phyloP scores from a whole-genome alignment of 2,329 filamentous ascomycete species.

The Fusarium succisae region DNA sequence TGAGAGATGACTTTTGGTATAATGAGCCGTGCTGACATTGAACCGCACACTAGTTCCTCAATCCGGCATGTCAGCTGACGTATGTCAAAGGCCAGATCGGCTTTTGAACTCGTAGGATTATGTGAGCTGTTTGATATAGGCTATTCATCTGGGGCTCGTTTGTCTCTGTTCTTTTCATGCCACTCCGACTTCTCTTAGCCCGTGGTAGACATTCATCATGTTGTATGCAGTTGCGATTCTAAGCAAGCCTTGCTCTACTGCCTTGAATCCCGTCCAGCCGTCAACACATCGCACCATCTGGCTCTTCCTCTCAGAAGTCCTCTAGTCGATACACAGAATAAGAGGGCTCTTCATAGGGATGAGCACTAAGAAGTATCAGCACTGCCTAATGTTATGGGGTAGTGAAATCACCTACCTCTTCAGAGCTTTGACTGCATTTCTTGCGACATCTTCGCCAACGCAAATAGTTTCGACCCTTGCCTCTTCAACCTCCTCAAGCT shows the following conservation, averaged over 20 bases:
- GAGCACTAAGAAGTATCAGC: neutral
- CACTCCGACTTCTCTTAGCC: neutral
- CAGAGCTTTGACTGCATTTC: neutral
- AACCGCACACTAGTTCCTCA: rapidly evolving
- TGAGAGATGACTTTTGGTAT: rapidly evolving
- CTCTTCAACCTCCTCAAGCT: neutral
- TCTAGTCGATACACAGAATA: neutral
- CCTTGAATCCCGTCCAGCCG: neutral
- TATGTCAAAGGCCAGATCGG: rapidly evolving
- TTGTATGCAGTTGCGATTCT: rapidly evolving
- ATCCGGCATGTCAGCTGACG: neutral
- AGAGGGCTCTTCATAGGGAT: neutral
- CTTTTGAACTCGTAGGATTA: neutral
- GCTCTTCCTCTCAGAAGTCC: neutral
- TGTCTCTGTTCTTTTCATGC: rapidly evolving
- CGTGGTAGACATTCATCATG: neutral
- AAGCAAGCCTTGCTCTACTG: neutral
- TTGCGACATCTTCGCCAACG: neutral
- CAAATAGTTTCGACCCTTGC: neutral
- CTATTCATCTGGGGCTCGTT: rapidly evolving
- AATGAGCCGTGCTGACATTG: neutral
- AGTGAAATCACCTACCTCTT: neutral
- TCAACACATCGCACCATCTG: neutral
- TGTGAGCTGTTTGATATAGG: neutral
- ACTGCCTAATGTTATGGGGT: no score